Percentiles rank a stretch among this genome's conserved stretches.
Conservation (phyloP, 495 filamentous ascomycete species). For the Durotheca rogersii region DNA sequence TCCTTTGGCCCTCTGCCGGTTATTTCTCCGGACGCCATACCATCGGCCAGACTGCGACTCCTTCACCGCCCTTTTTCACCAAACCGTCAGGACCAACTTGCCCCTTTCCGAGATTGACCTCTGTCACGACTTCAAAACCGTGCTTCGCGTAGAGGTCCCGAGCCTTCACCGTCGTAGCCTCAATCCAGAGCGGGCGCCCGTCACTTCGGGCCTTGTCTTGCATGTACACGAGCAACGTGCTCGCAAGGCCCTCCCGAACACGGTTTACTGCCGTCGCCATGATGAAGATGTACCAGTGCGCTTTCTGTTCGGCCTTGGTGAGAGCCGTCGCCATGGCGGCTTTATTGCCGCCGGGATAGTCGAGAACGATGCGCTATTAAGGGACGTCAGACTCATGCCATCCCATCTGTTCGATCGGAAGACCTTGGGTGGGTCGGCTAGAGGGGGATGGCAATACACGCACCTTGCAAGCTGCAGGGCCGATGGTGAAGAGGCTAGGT, state of each 20-base stretch:
- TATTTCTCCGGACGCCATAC: slow-evolving; percentile 17
- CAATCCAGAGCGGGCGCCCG: slow-evolving; percentile 13
- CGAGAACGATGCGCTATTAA: too few relatives aligned
- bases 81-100: slow-evolving; percentile 9
- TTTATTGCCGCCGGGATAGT: too few relatives aligned
- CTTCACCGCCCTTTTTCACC: slow-evolving; percentile 1
- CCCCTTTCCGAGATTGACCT: slow-evolving; percentile 2
- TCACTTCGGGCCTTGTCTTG: neutral
- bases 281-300: slow-evolving; percentile 13
- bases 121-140: slow-evolving; percentile 8
- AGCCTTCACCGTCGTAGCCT: slow-evolving; percentile 6
- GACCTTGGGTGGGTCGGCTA: too few relatives aligned
- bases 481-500: too few relatives aligned
- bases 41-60: slow-evolving; percentile 10
- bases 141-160: slow-evolving; percentile 5
- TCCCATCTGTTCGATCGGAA: too few relatives aligned
- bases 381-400: too few relatives aligned
- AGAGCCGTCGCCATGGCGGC: neutral
- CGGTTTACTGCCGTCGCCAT: slow-evolving; percentile 6
- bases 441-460: too few relatives aligned
- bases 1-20: too few relatives aligned
- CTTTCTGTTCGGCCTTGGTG: neutral
- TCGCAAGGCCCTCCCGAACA: slow-evolving; percentile 8
- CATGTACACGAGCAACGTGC: slow-evolving; percentile 7
- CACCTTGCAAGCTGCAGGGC: too few relatives aligned